A percentile compares a stretch with the other conserved stretches of the same genome.
phyloP scores from a whole-genome alignment of 2,329 filamentous ascomycete species.

The Ophiostoma quercus region DNA sequence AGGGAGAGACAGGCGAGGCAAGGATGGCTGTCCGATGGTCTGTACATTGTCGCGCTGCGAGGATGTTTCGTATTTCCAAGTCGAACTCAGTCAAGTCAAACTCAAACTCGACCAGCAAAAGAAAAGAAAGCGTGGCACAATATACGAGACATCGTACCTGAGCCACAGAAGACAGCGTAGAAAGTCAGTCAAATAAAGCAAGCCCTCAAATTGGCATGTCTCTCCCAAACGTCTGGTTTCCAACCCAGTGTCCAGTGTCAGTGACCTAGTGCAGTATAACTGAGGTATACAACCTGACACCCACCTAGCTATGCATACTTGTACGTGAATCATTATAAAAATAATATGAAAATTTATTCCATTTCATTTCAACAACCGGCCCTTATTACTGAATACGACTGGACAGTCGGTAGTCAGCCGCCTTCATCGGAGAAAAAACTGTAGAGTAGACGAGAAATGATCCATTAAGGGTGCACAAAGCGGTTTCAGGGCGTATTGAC shows the following conservation, averaged over 20 bases:
- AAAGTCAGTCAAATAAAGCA: not conserved
- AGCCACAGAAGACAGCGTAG: not conserved
- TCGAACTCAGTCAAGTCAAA: not conserved
- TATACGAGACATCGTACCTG: not conserved
- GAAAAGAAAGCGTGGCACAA: not conserved
- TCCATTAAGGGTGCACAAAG: not conserved
- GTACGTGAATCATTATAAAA: not conserved
- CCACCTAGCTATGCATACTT: not conserved
- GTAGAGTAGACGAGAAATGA: slow-evolving; percentile 13
- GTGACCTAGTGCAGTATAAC: too few relatives aligned
- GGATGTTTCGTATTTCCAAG: not conserved
- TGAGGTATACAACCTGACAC: not conserved
- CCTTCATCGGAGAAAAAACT: slow-evolving; percentile 2
- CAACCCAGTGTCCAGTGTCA: not conserved
- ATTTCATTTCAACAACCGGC: not conserved
- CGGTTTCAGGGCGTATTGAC: not conserved
- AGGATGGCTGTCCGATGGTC: not conserved
- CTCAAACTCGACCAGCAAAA: not conserved
- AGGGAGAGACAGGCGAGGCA: slow-evolving; percentile 20
- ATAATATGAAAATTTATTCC: not conserved
- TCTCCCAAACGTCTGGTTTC: slow-evolving; percentile 6
- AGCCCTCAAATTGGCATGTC: slow-evolving; percentile 20
- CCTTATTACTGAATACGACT: not conserved
- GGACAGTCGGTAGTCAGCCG: not conserved
- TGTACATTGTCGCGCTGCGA: not conserved